phyloP scores from a whole-genome alignment of 768 basidiomycete species.

The Boletus fagicola region DNA sequence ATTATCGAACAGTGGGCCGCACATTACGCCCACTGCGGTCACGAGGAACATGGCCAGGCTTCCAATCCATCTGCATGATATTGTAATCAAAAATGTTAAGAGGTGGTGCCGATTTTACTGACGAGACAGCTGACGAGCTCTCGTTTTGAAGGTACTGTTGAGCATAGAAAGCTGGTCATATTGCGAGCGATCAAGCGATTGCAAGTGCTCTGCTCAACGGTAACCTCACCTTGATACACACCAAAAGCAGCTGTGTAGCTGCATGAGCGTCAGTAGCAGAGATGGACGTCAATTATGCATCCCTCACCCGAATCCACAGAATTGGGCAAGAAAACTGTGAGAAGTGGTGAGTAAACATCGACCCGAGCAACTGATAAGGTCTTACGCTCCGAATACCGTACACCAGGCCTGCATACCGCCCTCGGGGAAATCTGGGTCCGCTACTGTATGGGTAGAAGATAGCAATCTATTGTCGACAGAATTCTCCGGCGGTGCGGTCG shows the following conservation, averaged over 20 bases:
- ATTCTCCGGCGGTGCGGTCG: not conserved
- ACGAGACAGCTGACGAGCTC: conserved; percentile 28
- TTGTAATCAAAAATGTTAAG: not conserved
- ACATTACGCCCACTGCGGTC: conserved; percentile 21
- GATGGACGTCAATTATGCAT: rapidly evolving
- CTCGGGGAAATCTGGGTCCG: conserved; percentile 7
- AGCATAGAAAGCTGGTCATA: conserved; percentile 21
- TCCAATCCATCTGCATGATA: conserved; percentile 28
- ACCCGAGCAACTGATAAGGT: not conserved
- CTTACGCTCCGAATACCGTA: conserved; percentile 28
- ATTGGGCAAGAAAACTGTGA: conserved; percentile 27
- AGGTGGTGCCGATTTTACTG: not conserved
- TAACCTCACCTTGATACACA: conserved; percentile 27
- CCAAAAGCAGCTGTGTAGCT: conserved; percentile 26
- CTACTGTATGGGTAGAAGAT: not conserved
- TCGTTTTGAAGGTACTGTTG: conserved; percentile 20
- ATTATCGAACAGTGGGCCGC: conserved; percentile 26
- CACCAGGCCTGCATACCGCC: conserved; percentile 26
- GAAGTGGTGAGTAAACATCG: not conserved
- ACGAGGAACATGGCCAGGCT: conserved; percentile 20
- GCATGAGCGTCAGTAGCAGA: not conserved
- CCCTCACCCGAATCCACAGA: conserved; percentile 28
- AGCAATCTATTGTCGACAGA: not conserved
- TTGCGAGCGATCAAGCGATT: not conserved
- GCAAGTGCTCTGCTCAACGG: not conserved